These are phyloP conservation scores for Suhomyces guaymorum DNA, from an alignment of 1,139 yeast genomes.

Conservation along the genomic window DNA sequence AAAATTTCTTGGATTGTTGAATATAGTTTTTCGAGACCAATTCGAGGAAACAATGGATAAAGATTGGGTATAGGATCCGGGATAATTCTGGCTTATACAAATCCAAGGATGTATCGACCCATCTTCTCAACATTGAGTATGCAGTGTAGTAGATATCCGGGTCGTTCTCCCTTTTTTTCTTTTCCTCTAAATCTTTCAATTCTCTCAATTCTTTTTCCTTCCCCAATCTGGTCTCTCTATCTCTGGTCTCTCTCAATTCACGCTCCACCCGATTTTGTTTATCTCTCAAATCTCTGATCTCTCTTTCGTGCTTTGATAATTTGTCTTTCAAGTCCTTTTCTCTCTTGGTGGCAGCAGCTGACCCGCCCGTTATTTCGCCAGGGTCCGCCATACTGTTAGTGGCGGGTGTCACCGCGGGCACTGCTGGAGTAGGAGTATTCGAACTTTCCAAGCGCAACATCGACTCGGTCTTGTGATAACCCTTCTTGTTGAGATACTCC, in stretches of 20 bases:
- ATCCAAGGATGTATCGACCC: slow-evolving; percentile 92
- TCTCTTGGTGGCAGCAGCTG: slow-evolving; percentile 26
- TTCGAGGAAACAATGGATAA: slow-evolving; percentile 84
- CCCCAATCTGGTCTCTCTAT: slow-evolving; percentile 42
- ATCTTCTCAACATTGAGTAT: slow-evolving; percentile 73
- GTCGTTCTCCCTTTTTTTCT: slow-evolving; percentile 47
- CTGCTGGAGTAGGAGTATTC: slow-evolving; percentile 60
- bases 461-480: slow-evolving; percentile 91
- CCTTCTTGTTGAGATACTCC: slow-evolving; percentile 90
- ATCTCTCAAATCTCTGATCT: slow-evolving; percentile 45
- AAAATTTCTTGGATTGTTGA: slow-evolving; percentile 68
- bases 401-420: slow-evolving; percentile 51
- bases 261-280: slow-evolving; percentile 37
- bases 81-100: slow-evolving; percentile 87
- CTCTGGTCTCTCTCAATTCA: slow-evolving; percentile 42
- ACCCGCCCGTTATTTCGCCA: slow-evolving; percentile 25
- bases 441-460: slow-evolving; percentile 88
- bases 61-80: slow-evolving; percentile 83
- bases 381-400: slow-evolving; percentile 47
- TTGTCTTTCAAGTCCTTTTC: slow-evolving; percentile 34
- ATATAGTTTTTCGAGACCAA: slow-evolving; percentile 64
- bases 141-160: slow-evolving; percentile 77
- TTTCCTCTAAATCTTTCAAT: slow-evolving; percentile 42
- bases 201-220: slow-evolving; percentile 46
- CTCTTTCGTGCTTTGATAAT: slow-evolving; percentile 33